These are phyloP conservation scores for Eudorina sp. DNA, from an alignment of 139 green algal species.

Conservation along the genomic window DNA sequence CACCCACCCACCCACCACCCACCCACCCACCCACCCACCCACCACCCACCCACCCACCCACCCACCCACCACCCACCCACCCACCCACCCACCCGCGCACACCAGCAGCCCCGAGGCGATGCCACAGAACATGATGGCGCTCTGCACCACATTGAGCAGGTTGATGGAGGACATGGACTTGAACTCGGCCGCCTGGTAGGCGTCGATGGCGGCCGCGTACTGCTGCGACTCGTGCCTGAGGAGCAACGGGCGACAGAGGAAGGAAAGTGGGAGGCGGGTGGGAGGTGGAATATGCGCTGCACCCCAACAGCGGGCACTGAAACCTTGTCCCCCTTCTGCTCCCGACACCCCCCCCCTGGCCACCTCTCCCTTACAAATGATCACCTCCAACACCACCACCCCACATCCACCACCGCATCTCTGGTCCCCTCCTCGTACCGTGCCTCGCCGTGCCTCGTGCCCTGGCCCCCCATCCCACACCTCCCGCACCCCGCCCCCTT, in stretches of 20 bases:
- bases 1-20: too few relatives aligned
- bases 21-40: too few relatives aligned
- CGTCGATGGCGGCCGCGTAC: constrained; percentile 76
- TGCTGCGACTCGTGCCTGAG: constrained; percentile 66
- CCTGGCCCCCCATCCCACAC: not conserved
- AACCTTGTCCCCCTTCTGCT: too few relatives aligned
- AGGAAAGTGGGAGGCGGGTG: too few relatives aligned
- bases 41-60: not conserved
- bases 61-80: not conserved
- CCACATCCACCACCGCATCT: too few relatives aligned
- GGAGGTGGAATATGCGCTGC: too few relatives aligned
- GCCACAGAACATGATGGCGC: constrained; percentile 84
- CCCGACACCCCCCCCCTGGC: too few relatives aligned
- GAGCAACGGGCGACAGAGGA: not conserved
- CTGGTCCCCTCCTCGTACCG: too few relatives aligned
- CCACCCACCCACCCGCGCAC: constrained; percentile 50
- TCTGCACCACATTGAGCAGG: constrained; percentile 89
- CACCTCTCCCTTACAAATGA: too few relatives aligned
- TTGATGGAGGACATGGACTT: constrained; percentile 73
- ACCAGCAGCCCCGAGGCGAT: constrained; percentile 54
- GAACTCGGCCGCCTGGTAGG: constrained; percentile 83
- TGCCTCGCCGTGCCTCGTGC: not conserved
- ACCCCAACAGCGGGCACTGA: too few relatives aligned
- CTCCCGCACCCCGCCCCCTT: not conserved
- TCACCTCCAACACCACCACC: too few relatives aligned